These are phyloP conservation scores for Pecoramyces ruminantium DNA, from an alignment of 192 early-diverging fungal species.

Conservation along the genomic window DNA sequence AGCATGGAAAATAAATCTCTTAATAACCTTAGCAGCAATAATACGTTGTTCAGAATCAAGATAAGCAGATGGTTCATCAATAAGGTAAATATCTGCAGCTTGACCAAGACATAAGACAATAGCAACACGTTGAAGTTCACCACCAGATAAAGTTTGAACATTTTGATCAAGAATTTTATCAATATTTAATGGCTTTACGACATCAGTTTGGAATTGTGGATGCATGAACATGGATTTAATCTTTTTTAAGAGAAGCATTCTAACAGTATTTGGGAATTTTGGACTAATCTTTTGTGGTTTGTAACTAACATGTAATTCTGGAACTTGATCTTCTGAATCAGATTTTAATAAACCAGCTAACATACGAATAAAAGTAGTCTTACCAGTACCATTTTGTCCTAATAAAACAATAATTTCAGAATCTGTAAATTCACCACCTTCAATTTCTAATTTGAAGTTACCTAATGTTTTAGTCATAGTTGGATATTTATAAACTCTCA, in stretches of 20 bases:
- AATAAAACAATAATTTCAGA: constrained; percentile 96
- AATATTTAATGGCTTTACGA: constrained; percentile 82
- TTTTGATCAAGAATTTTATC: constrained; percentile 87
- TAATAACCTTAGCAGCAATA: constrained; percentile 96
- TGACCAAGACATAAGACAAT: constrained; percentile 74
- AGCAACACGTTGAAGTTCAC: constrained; percentile 98
- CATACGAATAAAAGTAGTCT: constrained; percentile 91
- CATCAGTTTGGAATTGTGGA: constrained; percentile 92
- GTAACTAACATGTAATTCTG: constrained; percentile 77
- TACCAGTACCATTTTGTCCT: constrained; percentile 95
- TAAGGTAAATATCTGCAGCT: constrained; percentile 90
- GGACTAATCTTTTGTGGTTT: constrained; percentile 98
- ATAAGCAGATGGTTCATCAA: constrained; percentile 96
- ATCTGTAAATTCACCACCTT: constrained; percentile 77
- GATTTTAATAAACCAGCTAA: constrained; percentile 67
- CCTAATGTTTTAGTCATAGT: constrained; percentile 65
- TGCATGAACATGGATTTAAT: constrained; percentile 72
- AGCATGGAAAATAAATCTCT: constrained; percentile 84
- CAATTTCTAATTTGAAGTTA: constrained; percentile 61
- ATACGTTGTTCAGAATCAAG: constrained; percentile 98
- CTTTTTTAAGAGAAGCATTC: constrained; percentile 75
- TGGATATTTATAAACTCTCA: constrained; percentile 71
- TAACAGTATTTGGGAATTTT: constrained; percentile 80
- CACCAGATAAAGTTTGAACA: constrained; percentile 68
- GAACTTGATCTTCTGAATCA: constrained; percentile 60